These are phyloP conservation scores for Lasiosphaeria ovina DNA, from an alignment of 495 filamentous ascomycete species.

Conservation along the genomic window DNA sequence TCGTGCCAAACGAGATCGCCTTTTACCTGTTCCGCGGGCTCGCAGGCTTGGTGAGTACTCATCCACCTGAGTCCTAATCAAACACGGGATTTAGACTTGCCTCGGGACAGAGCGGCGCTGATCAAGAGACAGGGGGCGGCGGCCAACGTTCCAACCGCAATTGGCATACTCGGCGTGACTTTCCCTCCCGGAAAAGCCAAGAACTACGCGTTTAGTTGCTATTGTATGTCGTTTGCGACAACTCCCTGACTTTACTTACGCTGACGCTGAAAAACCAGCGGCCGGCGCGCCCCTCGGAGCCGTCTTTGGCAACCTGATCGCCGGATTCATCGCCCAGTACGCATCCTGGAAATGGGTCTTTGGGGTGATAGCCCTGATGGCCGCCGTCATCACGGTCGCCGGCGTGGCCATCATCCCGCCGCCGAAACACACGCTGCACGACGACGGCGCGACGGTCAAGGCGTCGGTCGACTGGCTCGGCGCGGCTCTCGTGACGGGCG, in stretches of 20 bases:
- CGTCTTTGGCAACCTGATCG: slow-evolving; percentile 55
- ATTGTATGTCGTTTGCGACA: slow-evolving; percentile 28
- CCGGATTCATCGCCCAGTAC: slow-evolving; percentile 55
- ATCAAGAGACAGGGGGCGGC: slow-evolving; percentile 55
- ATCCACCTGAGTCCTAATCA: slow-evolving; percentile 10
- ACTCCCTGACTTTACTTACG: neutral
- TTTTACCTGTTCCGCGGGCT: slow-evolving; percentile 71
- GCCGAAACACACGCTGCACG: slow-evolving; percentile 38
- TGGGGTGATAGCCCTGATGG: slow-evolving; percentile 63
- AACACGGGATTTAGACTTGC: neutral
- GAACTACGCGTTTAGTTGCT: slow-evolving; percentile 60
- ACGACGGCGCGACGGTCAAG: slow-evolving; percentile 25
- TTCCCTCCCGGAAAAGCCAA: slow-evolving; percentile 61
- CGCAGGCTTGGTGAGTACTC: slow-evolving; percentile 60
- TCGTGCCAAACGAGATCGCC: slow-evolving; percentile 62
- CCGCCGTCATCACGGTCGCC: slow-evolving; percentile 55
- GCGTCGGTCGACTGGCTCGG: slow-evolving; percentile 63
- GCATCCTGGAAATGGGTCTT: slow-evolving; percentile 63
- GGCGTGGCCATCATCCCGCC: slow-evolving; percentile 65
- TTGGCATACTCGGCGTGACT: slow-evolving; percentile 60
- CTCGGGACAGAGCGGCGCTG: neutral
- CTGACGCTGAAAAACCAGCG: slow-evolving; percentile 21
- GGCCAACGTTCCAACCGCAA: slow-evolving; percentile 62
- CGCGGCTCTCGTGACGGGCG: slow-evolving; percentile 59
- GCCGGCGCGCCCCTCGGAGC: slow-evolving; percentile 58